Evolutionary conservation across 768 basidiomycete species (phyloP).

Genomic region (Cystofilobasidium ferigula): DNA sequence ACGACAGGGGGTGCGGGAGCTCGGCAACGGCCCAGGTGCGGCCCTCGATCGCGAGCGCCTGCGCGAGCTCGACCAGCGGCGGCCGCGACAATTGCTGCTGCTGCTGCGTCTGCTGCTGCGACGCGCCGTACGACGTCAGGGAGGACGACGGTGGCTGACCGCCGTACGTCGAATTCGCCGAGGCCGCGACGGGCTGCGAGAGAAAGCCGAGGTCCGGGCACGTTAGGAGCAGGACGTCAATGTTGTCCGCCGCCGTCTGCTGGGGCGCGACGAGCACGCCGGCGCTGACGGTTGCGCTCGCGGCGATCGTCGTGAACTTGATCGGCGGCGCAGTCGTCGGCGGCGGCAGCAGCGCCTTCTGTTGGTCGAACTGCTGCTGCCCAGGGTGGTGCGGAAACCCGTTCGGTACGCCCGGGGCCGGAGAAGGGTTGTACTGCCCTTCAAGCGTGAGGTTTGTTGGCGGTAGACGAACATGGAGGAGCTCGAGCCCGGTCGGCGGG

Average conservation of each 20-base stretch:
- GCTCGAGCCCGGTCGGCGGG: conserved; percentile 46
- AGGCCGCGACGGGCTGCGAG: conserved; percentile 9
- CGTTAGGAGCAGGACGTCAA: conserved; percentile 32
- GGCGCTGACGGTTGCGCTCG: conserved; percentile 28
- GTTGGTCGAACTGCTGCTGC: neutral
- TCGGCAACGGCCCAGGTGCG: conserved; percentile 64
- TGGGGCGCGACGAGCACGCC: conserved; percentile 21
- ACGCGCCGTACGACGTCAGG: neutral
- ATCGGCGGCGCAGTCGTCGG: conserved; percentile 8
- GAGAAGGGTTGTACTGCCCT: conserved; percentile 44
- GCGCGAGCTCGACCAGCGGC: conserved; percentile 65
- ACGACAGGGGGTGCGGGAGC: conserved; percentile 42
- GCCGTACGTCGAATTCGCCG: too few relatives aligned
- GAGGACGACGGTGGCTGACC: too few relatives aligned
- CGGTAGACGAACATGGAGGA: conserved; percentile 68
- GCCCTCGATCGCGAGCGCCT: conserved; percentile 65
- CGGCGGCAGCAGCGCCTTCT: neutral
- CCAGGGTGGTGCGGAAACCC: conserved; percentile 20
- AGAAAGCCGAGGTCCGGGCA: conserved; percentile 28
- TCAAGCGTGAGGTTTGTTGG: conserved; percentile 53
- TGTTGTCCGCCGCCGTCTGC: conserved; percentile 29
- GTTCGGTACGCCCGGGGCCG: conserved; percentile 38
- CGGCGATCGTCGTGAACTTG: conserved; percentile 26
- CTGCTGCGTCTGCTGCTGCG: neutral
- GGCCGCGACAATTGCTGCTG: conserved; percentile 41